Base-by-base conservation (phyloP, 2,329 filamentous ascomycete genomes). In the Xylariales sp. region DNA sequence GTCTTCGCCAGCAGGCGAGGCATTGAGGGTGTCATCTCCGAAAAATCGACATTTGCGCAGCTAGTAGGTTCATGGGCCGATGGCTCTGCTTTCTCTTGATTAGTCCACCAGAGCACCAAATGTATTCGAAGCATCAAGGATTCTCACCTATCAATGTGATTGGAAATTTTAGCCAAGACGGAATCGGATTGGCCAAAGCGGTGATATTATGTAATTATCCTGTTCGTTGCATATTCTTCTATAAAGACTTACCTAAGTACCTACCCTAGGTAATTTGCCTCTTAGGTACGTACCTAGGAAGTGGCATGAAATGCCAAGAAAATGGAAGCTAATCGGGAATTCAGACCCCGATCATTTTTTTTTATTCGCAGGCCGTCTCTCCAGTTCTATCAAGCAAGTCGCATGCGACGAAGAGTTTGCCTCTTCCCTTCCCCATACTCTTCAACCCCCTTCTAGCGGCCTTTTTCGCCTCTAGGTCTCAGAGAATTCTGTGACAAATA, bases 21-120 rank as follows among this genome's bases (percentile, higher is more conserved):
- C 72, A 82, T 77, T 73, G 81, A 75, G 60, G 79, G 81, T 68
- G 80, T 84, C 84, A 86, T 86, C 60, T 74, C 78, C 72, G 73
- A 70, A 61, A 71, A 75, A 79, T 80, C 49, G 62, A 68, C 8
- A 54, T 52, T 14, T 54, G 61, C 36, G 30, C 46, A 48, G 39
- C n/a, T n/a, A 34, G 43, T 32, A 57, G 52, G 49, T n/a, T 57
- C 14, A 43, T 46, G 41, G 14, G 10, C 3, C 5, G n/a, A 60
- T 45, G 30, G 49, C 41, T 64, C 30, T 12, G 52, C 50, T 52
- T 57, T n/a, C 5, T 5, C 28, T 45, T 23, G 18, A 28, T 10
- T 28, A 16, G 1, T 39, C 8, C 36, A 9, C 32, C 8, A 43
- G 14, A 45, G 30, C 23, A 53, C 45, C 28, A 18, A 18, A 23